Percentiles rank a stretch among this genome's conserved stretches.
These are phyloP conservation scores for Trichophyton simii DNA, from an alignment of 2,329 filamentous ascomycete species.

Conservation along the genomic window DNA sequence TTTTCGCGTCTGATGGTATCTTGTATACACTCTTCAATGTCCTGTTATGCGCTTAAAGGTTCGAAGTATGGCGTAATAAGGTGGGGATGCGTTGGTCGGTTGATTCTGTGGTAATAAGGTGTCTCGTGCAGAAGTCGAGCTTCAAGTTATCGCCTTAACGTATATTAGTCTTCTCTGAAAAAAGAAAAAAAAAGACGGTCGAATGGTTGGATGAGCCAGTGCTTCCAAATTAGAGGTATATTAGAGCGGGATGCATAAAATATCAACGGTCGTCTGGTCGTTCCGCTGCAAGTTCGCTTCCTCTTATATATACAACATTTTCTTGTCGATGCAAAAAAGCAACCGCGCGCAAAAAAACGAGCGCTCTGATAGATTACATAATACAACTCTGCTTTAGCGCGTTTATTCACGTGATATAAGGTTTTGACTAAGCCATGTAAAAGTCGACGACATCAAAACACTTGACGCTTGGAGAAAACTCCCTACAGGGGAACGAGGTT, in stretches of 20 bases:
- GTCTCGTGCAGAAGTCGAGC: not conserved
- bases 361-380: no score
- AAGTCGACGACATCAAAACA: not conserved
- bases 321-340: no score
- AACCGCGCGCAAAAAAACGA: no score
- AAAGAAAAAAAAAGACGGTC: no score
- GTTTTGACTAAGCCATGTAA: no score
- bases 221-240: not conserved
- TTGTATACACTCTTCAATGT: not conserved
- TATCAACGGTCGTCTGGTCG: no score
- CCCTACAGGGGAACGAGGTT: not conserved
- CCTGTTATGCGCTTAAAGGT: not conserved
- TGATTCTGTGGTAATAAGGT: not conserved
- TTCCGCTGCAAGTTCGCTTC: no score
- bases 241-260: no score
- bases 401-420: not conserved
- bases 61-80: not conserved
- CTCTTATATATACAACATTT: no score
- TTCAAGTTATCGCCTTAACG: not conserved
- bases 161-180: no score
- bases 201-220: not conserved
- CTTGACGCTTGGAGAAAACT: not conserved
- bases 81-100: not conserved
- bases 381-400: no score
- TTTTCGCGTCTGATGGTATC: not conserved